Evolutionary conservation across 306 rosid genomes (phyloP).

Genomic region (Cyamopsis tetragonoloba): DNA sequence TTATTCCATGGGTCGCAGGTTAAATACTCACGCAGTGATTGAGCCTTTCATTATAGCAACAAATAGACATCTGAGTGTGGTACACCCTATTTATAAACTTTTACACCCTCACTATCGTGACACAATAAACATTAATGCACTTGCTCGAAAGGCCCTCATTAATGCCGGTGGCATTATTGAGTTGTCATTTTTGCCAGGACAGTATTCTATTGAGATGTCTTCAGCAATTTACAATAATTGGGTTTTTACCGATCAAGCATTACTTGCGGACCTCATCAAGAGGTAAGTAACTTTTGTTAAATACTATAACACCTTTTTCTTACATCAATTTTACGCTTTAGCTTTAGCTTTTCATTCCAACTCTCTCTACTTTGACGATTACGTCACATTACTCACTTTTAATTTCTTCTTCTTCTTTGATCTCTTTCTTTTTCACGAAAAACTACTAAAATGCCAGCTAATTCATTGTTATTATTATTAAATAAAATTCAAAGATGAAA

Average conservation of each 20-base stretch:
- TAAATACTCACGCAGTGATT: slow-evolving; percentile 59
- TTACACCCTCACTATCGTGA: slow-evolving; percentile 34
- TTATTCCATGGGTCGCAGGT: slow-evolving; percentile 26
- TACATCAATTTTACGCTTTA: too few species aligned
- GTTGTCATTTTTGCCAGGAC: slow-evolving; percentile 18
- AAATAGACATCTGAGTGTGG: slow-evolving; percentile 23
- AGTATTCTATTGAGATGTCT: slow-evolving; percentile 25
- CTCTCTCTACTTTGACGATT: too few species aligned
- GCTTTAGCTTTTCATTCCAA: too few species aligned
- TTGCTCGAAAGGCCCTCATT: slow-evolving; percentile 25
- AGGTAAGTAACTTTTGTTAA: too few species aligned
- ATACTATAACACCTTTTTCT: too few species aligned
- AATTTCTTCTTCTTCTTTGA: too few species aligned
- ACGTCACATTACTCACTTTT: too few species aligned
- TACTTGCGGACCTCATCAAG: slow-evolving; percentile 34
- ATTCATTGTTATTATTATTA: too few species aligned
- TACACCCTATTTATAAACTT: slow-evolving; percentile 31
- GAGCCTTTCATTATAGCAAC: slow-evolving; percentile 52
- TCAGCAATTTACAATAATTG: slow-evolving; percentile 26
- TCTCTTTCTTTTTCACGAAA: too few species aligned
- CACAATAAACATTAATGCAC: slow-evolving; percentile 29
- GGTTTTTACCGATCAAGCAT: slow-evolving; percentile 31
- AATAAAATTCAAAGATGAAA: too few species aligned
- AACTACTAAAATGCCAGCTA: too few species aligned
- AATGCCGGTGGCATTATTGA: slow-evolving; percentile 27